These are phyloP conservation scores for Ophiostoma ulmi DNA, from an alignment of 2,329 filamentous ascomycete genomes.

Conservation along the genomic window DNA sequence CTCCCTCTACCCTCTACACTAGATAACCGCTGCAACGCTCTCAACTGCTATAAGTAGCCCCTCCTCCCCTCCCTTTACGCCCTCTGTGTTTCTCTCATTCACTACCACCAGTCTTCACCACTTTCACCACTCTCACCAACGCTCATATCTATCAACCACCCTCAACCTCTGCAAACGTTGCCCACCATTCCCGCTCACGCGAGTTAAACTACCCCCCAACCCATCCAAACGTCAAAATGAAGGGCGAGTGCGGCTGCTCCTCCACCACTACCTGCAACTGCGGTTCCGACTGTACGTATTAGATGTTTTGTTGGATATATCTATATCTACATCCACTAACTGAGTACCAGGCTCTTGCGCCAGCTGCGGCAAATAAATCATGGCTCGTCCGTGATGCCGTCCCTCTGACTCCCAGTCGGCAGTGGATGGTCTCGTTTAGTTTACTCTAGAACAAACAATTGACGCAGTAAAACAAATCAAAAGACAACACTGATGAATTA, in stretches of 20 bases:
- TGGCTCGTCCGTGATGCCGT: not conserved
- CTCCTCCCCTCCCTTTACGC: not conserved
- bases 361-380: slow-evolving; percentile 36
- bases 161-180: slow-evolving; percentile 14
- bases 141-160: not conserved
- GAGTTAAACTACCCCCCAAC: slow-evolving; percentile 24
- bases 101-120: not conserved
- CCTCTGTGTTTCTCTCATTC: not conserved
- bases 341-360: slow-evolving; percentile 34
- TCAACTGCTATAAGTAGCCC: slow-evolving; percentile 2
- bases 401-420: not conserved
- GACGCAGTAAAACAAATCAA: not conserved
- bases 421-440: not conserved
- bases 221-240: slow-evolving; percentile 33
- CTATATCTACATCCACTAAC: not conserved
- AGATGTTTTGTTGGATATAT: not conserved
- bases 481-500: too few relatives aligned
- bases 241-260: slow-evolving; percentile 39
- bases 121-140: not conserved
- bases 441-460: not conserved
- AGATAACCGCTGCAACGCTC: not conserved
- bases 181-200: slow-evolving; percentile 27
- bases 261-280: slow-evolving; percentile 35
- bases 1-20: not conserved
- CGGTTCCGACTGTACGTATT: slow-evolving; percentile 27